Base-by-base conservation (phyloP, 1,139 yeast species). In the Protomyces lactucae-debilis region DNA sequence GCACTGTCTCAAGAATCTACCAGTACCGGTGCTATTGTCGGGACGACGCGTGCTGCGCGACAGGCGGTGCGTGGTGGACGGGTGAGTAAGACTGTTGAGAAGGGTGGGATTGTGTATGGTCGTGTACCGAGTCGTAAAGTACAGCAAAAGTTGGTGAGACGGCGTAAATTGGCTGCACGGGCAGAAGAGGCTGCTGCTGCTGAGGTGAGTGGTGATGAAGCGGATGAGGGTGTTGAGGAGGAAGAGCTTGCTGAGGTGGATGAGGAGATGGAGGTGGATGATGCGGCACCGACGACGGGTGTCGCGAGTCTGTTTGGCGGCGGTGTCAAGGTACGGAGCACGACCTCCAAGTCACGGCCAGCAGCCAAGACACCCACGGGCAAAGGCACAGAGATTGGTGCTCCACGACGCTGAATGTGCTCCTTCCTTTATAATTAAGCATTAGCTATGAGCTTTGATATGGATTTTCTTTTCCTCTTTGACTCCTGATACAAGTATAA, bases 201-300 rank as follows among this genome's bases (percentile, higher is more conserved):
- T 18, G 48, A n/a, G 0, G 48, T n/a, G 2, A 21, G 12, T 3
- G 48, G 23, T 18, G 48, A 43, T n/a, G 23, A 43, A 10, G 48
- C 6, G 23, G 48, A 43, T 1, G 48, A 43, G 1, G 43, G n/a
- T 14, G 43, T 39, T 5, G 48, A 43, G 4, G 48, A 18, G 48
- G 48, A 43, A 6, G 48, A 43, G 10, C 23, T 10, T 10, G 48
- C 48, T 16, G 25, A 21, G 16, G 43, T 37, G 16, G 43, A 37
- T 37, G 43, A 37, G 43, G 48, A 43, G 48, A 43, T 43, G 48
- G 48, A 43, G 48, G 48, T 43, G 10, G 48, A 43, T 43, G 48
- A 18, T 2, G 8, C 23, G 9, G 25, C 16, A 16, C 23, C 48
- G 23, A 5, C 48, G 3, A 18, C 25, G 6, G 48, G 48, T 18